Evolutionary conservation across 192 early-diverging fungal species (phyloP).

Genomic region (Umbelopsis sp.): DNA sequence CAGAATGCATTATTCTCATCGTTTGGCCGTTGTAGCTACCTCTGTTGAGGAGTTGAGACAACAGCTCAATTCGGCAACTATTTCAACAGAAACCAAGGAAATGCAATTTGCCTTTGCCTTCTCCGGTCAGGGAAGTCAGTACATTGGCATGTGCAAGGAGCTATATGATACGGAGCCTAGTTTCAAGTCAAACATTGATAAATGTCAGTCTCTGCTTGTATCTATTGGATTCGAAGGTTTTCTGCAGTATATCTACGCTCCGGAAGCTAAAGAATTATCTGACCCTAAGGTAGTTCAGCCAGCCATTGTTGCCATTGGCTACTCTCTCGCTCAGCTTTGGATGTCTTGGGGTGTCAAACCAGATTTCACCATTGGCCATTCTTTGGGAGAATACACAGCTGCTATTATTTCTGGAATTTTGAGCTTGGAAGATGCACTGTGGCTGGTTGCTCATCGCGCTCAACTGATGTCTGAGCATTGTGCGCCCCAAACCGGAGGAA

Average conservation of each 20-base stretch:
- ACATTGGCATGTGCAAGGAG: conserved; percentile 5
- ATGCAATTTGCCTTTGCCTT: neutral
- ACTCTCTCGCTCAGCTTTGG: conserved; percentile 5
- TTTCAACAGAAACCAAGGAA: neutral
- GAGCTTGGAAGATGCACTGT: neutral
- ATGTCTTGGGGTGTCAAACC: conserved; percentile 2
- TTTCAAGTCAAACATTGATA: conserved; percentile 3
- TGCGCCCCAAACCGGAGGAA: neutral
- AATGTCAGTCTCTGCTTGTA: neutral
- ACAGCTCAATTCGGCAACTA: neutral
- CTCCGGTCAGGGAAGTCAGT: neutral
- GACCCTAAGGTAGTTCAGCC: neutral
- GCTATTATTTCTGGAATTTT: neutral
- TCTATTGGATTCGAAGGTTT: neutral
- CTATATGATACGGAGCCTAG: neutral
- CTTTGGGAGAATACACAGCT: conserved; percentile 4
- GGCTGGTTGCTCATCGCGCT: conserved; percentile 1
- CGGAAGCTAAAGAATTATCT: neutral
- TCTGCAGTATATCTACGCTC: neutral
- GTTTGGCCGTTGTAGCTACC: neutral
- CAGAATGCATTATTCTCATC: conserved; percentile 2
- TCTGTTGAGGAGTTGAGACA: neutral
- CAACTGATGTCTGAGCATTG: conserved; percentile 1
- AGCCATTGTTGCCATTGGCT: neutral
- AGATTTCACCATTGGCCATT: neutral